These are phyloP conservation scores for Blastobotrys peoriensis DNA, from an alignment of 805 yeast species.

Conservation along the genomic window DNA sequence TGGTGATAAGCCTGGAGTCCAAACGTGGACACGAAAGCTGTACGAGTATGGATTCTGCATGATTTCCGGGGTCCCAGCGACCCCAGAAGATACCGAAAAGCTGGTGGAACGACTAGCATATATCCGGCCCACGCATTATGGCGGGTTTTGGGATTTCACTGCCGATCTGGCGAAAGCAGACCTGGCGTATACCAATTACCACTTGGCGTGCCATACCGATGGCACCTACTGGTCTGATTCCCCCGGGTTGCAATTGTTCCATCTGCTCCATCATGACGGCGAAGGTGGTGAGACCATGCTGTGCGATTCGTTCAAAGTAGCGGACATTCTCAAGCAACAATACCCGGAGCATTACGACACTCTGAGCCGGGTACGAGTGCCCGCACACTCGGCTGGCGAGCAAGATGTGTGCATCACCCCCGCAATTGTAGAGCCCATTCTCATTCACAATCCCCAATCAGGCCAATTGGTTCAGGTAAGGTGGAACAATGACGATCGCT, in stretches of 20 bases:
- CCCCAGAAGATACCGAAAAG: slow-evolving; percentile 52
- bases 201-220: slow-evolving; percentile 60
- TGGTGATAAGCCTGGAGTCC: slow-evolving; percentile 37
- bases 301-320: slow-evolving; percentile 61
- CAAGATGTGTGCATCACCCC: slow-evolving; percentile 56
- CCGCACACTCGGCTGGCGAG: slow-evolving; percentile 76
- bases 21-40: slow-evolving; percentile 50
- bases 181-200: slow-evolving; percentile 66
- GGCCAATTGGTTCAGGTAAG: slow-evolving; percentile 56
- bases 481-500: slow-evolving; percentile 68
- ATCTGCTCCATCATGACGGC: slow-evolving; percentile 53
- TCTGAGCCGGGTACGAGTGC: slow-evolving; percentile 44
- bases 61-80: slow-evolving; percentile 54
- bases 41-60: slow-evolving; percentile 57
- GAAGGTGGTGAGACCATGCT: slow-evolving; percentile 63
- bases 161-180: slow-evolving; percentile 61
- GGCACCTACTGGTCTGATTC: slow-evolving; percentile 73
- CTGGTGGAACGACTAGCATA: slow-evolving; percentile 53
- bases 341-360: slow-evolving; percentile 49
- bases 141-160: slow-evolving; percentile 79
- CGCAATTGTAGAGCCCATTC: slow-evolving; percentile 48
- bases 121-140: slow-evolving; percentile 65
- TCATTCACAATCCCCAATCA: slow-evolving; percentile 38
- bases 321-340: slow-evolving; percentile 39
- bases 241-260: slow-evolving; percentile 67